Percentiles rank a stretch among this genome's conserved stretches.
These are phyloP conservation scores for Ganoderma sinense DNA, from an alignment of 1,284 basidiomycete genomes.

Conservation along the genomic window DNA sequence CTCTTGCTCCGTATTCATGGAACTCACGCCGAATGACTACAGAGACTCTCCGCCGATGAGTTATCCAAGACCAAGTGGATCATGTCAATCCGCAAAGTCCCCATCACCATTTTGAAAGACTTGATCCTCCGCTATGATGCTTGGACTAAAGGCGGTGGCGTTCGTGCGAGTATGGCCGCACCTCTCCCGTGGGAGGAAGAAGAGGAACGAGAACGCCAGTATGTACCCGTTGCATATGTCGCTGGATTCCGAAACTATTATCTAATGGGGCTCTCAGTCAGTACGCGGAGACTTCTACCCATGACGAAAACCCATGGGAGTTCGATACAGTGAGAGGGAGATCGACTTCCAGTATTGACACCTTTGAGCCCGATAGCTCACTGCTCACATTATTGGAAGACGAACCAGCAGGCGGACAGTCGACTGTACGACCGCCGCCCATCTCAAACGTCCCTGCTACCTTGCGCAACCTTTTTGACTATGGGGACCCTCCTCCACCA, in stretches of 20 bases:
- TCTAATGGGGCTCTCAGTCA: conserved; percentile 17
- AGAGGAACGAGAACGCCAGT: conserved; percentile 52
- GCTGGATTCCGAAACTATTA: background rate
- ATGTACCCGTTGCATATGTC: conserved; percentile 41
- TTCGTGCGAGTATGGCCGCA: conserved; percentile 81
- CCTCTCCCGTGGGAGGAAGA: conserved; percentile 77
- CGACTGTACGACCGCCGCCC: conserved; percentile 58
- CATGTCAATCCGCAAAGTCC: conserved; percentile 75
- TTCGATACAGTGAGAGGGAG: conserved; percentile 76
- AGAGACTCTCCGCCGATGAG: conserved; percentile 93
- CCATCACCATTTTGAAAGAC: conserved; percentile 82
- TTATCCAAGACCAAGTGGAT: conserved; percentile 95
- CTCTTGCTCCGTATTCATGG: conserved; percentile 18
- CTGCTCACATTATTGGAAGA: conserved; percentile 25
- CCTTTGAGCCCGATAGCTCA: conserved; percentile 25
- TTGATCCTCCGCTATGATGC: conserved; percentile 79
- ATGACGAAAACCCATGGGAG: conserved; percentile 72
- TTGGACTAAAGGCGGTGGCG: conserved; percentile 84
- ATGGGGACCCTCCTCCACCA: conserved; percentile 46
- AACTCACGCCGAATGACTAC: conserved; percentile 12
- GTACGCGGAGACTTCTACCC: conserved; percentile 29
- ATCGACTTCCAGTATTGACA: conserved; percentile 33
- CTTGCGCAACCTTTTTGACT: conserved; percentile 73
- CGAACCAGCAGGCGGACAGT: conserved; percentile 24
- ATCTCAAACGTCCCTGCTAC: conserved; percentile 68